Percentiles rank a stretch among this genome's conserved stretches.
These are phyloP conservation scores for Cutaneotrichosporon arboriforme DNA, from an alignment of 1,284 basidiomycete species.

Conservation along the genomic window DNA sequence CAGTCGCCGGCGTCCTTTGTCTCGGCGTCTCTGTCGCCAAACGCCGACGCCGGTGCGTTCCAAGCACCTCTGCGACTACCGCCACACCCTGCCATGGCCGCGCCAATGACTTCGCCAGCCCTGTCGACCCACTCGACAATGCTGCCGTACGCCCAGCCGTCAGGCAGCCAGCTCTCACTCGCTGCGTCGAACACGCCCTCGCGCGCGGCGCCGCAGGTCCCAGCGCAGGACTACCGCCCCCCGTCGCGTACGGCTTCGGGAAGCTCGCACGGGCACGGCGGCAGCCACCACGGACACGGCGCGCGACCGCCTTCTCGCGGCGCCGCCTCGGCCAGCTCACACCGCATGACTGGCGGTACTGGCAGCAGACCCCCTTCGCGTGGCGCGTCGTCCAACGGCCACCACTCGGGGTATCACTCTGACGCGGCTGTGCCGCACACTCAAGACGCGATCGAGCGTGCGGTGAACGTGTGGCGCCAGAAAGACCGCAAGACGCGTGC, in stretches of 20 bases:
- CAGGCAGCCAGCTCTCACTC: background rate
- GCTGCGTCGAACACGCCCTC: background rate
- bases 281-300: background rate
- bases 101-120: background rate
- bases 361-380: background rate
- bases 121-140: background rate
- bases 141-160: slow-evolving; percentile 1
- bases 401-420: slow-evolving; percentile 4
- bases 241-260: background rate
- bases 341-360: background rate
- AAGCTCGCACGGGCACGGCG: background rate
- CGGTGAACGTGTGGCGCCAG: slow-evolving; percentile 11
- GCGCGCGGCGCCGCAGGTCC: background rate
- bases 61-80: background rate
- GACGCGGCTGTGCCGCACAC: slow-evolving; percentile 9
- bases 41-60: background rate
- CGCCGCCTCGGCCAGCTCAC: background rate
- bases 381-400: slow-evolving; percentile 6
- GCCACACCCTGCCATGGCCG: background rate
- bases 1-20: background rate
- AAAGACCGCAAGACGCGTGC: slow-evolving; percentile 7
- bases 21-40: too few species aligned
- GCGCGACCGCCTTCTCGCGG: background rate
- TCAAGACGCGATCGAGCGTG: slow-evolving; percentile 8
- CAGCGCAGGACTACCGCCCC: background rate